These are phyloP conservation scores for Neopestalotiopsis sp. DNA, from an alignment of 2,329 filamentous ascomycete genomes.

Conservation along the genomic window DNA sequence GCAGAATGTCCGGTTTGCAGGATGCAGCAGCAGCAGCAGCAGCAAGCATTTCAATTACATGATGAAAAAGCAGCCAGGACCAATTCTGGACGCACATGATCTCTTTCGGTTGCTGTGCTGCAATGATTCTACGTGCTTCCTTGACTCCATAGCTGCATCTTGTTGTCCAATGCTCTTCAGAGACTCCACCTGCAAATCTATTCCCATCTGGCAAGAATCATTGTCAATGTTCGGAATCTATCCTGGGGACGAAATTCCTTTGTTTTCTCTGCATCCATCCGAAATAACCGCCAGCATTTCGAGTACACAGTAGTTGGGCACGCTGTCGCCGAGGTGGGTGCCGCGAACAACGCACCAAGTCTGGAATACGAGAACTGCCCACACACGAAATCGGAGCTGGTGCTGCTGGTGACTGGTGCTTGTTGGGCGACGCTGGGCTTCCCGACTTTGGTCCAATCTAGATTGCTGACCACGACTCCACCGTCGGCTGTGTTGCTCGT, in stretches of 20 bases:
- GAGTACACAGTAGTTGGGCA: not conserved
- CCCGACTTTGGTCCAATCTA: not conserved
- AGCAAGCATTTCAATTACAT: not conserved
- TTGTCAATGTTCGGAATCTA: not conserved
- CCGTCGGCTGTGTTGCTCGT: constrained; percentile 2
- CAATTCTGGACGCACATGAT: not conserved
- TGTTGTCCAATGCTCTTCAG: not conserved
- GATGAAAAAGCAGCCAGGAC: not conserved
- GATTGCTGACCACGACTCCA: not conserved
- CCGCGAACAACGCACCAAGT: not conserved
- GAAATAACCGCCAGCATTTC: not conserved
- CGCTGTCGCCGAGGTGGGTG: not conserved
- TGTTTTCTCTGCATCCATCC: not conserved
- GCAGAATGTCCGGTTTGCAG: not conserved
- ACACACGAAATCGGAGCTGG: not conserved
- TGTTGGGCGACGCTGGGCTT: not conserved
- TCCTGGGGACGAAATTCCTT: not conserved
- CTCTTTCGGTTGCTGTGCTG: not conserved
- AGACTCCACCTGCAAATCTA: not conserved
- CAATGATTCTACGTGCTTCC: constrained; percentile 1
- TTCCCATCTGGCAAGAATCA: not conserved
- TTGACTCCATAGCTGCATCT: not conserved
- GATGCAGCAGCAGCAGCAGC: not conserved
- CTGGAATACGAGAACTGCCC: constrained; percentile 1
- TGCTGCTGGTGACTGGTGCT: not conserved